Evolutionary conservation across 75 land plant species (phyloP), one percentile per base, ranked within the genome.

Genomic region (Adiantum capillusveneris): DNA sequence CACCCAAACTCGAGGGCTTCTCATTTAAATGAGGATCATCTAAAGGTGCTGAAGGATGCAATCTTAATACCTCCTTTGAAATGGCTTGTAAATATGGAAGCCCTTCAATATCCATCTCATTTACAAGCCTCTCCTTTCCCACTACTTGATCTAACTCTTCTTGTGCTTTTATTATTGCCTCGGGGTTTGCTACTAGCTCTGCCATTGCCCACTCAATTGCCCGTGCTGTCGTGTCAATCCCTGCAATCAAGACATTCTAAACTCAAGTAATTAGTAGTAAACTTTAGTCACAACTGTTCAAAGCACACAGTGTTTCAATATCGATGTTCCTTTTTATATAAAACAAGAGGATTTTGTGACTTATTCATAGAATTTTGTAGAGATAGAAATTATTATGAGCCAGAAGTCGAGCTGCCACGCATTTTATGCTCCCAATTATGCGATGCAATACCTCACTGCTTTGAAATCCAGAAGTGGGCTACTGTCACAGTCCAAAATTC

Each of bases 141-240:
- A 58, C 39, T 17, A 58, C 60, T 29, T 39, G 29, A 31, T 58
- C 60, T 7, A 58, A 39, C 21, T 58, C 60, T 34, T 31, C 39
- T 31, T 58, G 60, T 29, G 60, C 60, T 34, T n/a, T 29, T n/a
- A 2, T 7, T 1, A 58, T 29, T 7, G 19, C 37, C 9, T 34
- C n/a, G 1, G 39, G 19, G 39, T 58, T 58, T 6, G 39, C 6
- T 1, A 11, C 60, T 1, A 58, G 41, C 60, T 58, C 60, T 11
- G 60, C 60, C 60, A 58, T 58, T 20, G 60, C 60, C 60, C 60
- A 58, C 60, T 58, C 60, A 2, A 58, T 34, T 2, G 60, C 60
- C 2, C 37, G 20, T 11, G 60, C 30, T 5, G 60, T 58, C 18
- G 60, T 58, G 41, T 34, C 41, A 16, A 58, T 58, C 6, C 60